These are phyloP conservation scores for Pseudogymnoascus sp. DNA, from an alignment of 2,329 filamentous ascomycete genomes.

Conservation along the genomic window DNA sequence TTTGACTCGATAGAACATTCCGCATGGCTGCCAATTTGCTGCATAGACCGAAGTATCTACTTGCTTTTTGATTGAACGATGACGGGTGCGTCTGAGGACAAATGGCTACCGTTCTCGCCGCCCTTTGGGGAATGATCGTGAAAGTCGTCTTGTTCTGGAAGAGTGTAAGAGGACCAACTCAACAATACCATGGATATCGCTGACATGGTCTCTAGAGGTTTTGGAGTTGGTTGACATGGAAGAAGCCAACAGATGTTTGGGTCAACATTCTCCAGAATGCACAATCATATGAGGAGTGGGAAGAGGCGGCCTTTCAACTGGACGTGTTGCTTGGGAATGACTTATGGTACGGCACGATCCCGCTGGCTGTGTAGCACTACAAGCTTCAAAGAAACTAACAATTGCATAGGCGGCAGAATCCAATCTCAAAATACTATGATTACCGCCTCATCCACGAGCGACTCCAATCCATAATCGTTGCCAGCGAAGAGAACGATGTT, in stretches of 20 bases:
- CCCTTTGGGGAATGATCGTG: constrained; percentile 49
- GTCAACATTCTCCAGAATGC: constrained; percentile 58
- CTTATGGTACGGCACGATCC: constrained; percentile 52
- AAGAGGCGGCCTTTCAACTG: constrained; percentile 72
- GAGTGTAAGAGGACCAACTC: constrained; percentile 37
- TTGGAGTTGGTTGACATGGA: constrained; percentile 57
- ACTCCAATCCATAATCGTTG: constrained; percentile 60
- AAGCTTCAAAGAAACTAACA: background rate
- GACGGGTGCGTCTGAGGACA: background rate
- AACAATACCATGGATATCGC: background rate
- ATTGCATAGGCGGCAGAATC: constrained; percentile 63
- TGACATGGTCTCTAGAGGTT: constrained; percentile 46
- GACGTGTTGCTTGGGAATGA: constrained; percentile 75
- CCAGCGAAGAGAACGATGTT: constrained; percentile 64
- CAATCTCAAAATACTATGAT: constrained; percentile 75
- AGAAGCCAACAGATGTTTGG: constrained; percentile 57
- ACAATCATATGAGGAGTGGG: constrained; percentile 74
- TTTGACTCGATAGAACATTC: background rate
- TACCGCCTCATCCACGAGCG: constrained; percentile 76
- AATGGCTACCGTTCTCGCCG: constrained; percentile 27
- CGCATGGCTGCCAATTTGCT: background rate
- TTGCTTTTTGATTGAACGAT: background rate
- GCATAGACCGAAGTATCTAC: background rate
- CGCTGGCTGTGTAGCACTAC: background rate
- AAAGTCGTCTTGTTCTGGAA: constrained; percentile 58